Percentiles rank a stretch among this genome's conserved stretches.
Evolutionary conservation across 441 rosid species (phyloP).

Genomic region (Pelargonium fulgidum): DNA sequence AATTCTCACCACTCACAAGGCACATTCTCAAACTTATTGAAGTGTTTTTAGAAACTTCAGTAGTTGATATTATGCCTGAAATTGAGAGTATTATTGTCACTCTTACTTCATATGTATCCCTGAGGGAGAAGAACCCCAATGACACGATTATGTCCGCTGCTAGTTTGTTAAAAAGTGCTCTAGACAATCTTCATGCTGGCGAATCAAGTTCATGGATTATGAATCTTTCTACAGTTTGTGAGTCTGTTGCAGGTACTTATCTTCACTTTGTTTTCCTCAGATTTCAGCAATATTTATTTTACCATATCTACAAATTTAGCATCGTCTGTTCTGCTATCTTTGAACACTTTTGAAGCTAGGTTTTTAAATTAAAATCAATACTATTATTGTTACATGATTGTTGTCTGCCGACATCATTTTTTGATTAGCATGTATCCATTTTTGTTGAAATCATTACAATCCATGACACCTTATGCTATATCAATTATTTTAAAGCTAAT

Average conservation of each 20-base stretch:
- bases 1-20: conserved; percentile 51
- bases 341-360: too few relatives aligned
- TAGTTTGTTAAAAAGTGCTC: conserved; percentile 41
- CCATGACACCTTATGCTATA: not conserved
- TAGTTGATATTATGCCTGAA: conserved; percentile 37
- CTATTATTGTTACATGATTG: conserved; percentile 5
- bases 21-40: conserved; percentile 54
- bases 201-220: conserved; percentile 40
- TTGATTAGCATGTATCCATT: not conserved
- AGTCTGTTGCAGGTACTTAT: conserved; percentile 51
- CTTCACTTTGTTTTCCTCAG: conserved; percentile 13
- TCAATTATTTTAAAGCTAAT: too few relatives aligned
- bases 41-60: conserved; percentile 40
- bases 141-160: conserved; percentile 57
- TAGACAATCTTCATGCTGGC: conserved; percentile 37
- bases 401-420: not conserved
- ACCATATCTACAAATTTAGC: not conserved
- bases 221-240: conserved; percentile 44
- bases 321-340: too few relatives aligned
- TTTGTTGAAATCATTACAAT: not conserved
- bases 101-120: conserved; percentile 51
- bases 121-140: conserved; percentile 43
- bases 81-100: conserved; percentile 42
- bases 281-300: not conserved
- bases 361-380: not conserved